phyloP scores from a whole-genome alignment of 352 stramenopile genomes.

The Bremia lactucae region DNA sequence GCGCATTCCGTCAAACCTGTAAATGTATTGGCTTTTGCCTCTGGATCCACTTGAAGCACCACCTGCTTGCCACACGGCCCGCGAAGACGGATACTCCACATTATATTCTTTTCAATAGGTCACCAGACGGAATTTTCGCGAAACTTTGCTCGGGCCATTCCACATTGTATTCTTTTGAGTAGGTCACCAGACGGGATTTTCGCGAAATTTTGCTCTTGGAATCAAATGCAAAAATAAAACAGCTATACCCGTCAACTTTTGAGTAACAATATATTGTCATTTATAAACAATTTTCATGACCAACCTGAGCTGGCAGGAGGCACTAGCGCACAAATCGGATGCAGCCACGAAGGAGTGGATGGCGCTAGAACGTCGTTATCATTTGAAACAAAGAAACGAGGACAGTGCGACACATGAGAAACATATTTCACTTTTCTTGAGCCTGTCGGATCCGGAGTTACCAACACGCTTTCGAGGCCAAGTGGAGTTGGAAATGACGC shows the following conservation, averaged over 20 bases:
- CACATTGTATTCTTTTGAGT: no score
- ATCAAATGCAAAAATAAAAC: conserved; percentile 2
- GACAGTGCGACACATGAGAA: conserved; percentile 9
- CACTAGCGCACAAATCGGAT: conserved; percentile 24
- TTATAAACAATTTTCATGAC: conserved; percentile 3
- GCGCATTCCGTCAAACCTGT: no score
- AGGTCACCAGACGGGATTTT: conserved; percentile 9
- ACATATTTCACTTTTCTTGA: conserved; percentile 35
- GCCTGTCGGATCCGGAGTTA: conserved; percentile 54
- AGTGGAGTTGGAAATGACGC: conserved; percentile 38
- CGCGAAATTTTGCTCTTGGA: conserved; percentile 6
- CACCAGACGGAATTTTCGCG: neutral
- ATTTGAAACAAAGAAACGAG: conserved; percentile 22
- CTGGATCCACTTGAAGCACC: conserved; percentile 37
- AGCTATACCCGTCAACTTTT: no score
- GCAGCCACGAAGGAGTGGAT: conserved; percentile 46
- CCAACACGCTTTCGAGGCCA: conserved; percentile 39
- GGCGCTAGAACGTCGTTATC: conserved; percentile 53
- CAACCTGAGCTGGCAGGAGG: conserved; percentile 16
- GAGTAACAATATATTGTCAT: neutral
- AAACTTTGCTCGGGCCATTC: no score
- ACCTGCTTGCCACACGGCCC: conserved; percentile 45
- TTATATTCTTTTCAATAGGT: conserved; percentile 6
- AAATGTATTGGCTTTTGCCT: conserved; percentile 29
- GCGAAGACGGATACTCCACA: conserved; percentile 61